Evolutionary conservation across 805 yeast species (phyloP).

Genomic region (Myxozyma geophila): DNA sequence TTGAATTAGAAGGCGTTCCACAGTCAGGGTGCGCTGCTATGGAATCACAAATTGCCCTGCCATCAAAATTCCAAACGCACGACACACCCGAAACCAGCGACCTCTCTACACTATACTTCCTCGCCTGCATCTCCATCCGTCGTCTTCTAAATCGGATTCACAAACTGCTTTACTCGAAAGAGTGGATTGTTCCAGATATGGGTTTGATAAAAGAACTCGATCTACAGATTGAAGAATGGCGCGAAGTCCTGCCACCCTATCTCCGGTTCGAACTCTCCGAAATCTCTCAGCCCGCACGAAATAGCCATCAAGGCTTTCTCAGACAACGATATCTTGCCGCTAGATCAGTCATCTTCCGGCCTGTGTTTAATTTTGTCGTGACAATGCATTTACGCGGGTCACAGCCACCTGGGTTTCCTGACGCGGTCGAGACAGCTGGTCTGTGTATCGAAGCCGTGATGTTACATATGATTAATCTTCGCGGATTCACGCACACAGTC

Average conservation of each 20-base stretch:
- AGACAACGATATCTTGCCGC: constrained; percentile 36
- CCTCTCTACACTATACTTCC: constrained; percentile 29
- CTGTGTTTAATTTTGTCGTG: constrained; percentile 31
- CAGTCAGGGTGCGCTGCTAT: constrained; percentile 31
- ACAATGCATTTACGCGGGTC: constrained; percentile 13
- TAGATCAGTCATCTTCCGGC: constrained; percentile 32
- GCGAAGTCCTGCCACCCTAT: constrained; percentile 27
- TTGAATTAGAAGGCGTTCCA: constrained; percentile 30
- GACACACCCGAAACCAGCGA: constrained; percentile 17
- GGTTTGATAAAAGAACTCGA: constrained; percentile 27
- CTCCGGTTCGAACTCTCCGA: constrained; percentile 23
- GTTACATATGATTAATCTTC: constrained; percentile 28
- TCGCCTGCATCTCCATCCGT: constrained; percentile 35
- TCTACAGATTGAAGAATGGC: constrained; percentile 32
- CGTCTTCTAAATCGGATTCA: constrained; percentile 35
- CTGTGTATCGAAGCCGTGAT: constrained; percentile 25
- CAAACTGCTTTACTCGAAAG: background rate
- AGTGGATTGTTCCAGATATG: constrained; percentile 19
- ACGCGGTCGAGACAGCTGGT: constrained; percentile 17
- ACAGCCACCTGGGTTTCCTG: constrained; percentile 9
- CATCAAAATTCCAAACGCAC: constrained; percentile 25
- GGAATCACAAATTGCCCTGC: constrained; percentile 21
- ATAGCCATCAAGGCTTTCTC: constrained; percentile 31
- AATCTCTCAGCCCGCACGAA: constrained; percentile 10
- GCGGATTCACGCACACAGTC: constrained; percentile 29